A percentile compares a stretch with the other conserved stretches of the same genome.
Evolutionary conservation across 139 green algal genomes (phyloP).

Genomic region (Ettlia oleoabundans): DNA sequence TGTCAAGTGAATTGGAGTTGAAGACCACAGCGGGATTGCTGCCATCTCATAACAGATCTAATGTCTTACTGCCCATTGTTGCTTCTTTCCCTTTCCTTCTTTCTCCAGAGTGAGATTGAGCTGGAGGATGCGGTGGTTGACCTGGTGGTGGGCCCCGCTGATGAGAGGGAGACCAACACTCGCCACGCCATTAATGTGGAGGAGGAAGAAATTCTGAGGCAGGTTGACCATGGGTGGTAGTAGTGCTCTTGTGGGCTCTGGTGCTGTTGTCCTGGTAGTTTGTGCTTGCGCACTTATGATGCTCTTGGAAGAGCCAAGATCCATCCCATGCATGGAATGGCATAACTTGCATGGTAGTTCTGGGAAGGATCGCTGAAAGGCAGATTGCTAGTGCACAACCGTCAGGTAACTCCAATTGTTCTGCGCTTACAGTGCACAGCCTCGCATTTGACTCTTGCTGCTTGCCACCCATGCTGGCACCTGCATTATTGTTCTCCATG

Average conservation of each 20-base stretch:
- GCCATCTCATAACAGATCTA: too few species aligned
- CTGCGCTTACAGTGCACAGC: too few species aligned
- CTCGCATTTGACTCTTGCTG: too few species aligned
- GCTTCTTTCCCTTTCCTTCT: too few species aligned
- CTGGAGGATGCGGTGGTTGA: slow-evolving; percentile 28
- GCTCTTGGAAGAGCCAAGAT: neutral
- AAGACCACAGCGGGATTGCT: neutral
- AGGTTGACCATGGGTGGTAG: neutral
- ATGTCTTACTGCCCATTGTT: too few species aligned
- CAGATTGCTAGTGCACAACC: too few species aligned
- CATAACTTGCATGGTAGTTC: too few species aligned
- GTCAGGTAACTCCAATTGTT: too few species aligned
- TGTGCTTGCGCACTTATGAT: neutral
- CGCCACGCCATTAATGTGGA: neutral
- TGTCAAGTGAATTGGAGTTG: neutral
- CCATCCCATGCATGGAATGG: too few species aligned
- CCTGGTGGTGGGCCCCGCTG: slow-evolving; percentile 18
- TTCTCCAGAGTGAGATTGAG: slow-evolving; percentile 22
- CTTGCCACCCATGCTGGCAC: too few species aligned
- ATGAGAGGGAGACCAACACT: slow-evolving; percentile 33
- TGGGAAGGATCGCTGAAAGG: too few species aligned
- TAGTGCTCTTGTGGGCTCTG: neutral
- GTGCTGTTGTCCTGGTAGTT: neutral
- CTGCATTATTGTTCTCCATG: neutral
- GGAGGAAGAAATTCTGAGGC: slow-evolving; percentile 14